Evolutionary conservation across 805 yeast genomes (phyloP).

Genomic region (Yamadazyma takamatsuzukensis): DNA sequence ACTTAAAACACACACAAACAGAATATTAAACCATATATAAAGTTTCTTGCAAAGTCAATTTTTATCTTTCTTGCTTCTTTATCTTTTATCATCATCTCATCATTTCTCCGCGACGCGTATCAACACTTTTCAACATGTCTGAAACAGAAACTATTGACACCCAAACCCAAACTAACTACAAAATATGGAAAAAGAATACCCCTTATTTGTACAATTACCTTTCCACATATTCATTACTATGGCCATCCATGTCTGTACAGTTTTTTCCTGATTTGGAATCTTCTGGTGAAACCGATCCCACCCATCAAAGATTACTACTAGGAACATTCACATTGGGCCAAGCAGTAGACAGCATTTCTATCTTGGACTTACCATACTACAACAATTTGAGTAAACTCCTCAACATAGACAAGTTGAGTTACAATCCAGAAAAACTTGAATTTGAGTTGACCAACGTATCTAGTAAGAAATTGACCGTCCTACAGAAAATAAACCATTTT

Average conservation of each 20-base stretch:
- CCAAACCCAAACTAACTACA: slow-evolving; percentile 29
- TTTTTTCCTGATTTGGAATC: slow-evolving; percentile 38
- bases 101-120: no score
- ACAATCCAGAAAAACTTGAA: slow-evolving; percentile 36
- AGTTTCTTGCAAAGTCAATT: no score
- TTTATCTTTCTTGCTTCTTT: no score
- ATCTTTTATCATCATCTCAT: no score
- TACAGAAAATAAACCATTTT: slow-evolving; percentile 61
- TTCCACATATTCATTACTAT: slow-evolving; percentile 35
- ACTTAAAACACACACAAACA: not conserved
- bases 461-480: slow-evolving; percentile 23
- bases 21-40: not conserved
- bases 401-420: slow-evolving; percentile 32
- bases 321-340: slow-evolving; percentile 66
- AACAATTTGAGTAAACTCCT: slow-evolving; percentile 31
- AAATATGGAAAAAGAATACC: slow-evolving; percentile 42
- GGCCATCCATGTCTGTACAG: slow-evolving; percentile 43
- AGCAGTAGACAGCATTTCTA: slow-evolving; percentile 44
- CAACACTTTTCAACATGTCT: no score
- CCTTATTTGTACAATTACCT: slow-evolving; percentile 42
- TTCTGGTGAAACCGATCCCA: slow-evolving; percentile 10
- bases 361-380: slow-evolving; percentile 31
- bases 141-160: slow-evolving; percentile 20
- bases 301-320: slow-evolving; percentile 43
- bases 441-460: slow-evolving; percentile 31